Conservation (phyloP, 495 filamentous ascomycete species). For the Neurospora terricola region DNA sequence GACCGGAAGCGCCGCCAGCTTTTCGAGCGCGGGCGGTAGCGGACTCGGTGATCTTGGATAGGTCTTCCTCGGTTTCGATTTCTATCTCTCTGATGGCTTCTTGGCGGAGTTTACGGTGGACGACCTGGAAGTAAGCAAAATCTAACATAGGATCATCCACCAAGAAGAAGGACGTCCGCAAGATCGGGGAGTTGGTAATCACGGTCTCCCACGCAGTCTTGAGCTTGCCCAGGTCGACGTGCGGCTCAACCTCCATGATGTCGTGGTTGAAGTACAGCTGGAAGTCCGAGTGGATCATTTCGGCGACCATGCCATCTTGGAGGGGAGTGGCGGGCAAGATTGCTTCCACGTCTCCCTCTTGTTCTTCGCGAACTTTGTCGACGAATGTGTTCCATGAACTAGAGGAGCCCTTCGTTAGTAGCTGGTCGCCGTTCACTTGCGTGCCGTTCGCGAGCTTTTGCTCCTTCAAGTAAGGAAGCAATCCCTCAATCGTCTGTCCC, state of each 20-base stretch:
- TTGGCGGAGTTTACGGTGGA: slow-evolving; percentile 26
- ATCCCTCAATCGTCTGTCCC: slow-evolving; percentile 45
- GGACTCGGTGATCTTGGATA: slow-evolving; percentile 16
- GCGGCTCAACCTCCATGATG: slow-evolving; percentile 41
- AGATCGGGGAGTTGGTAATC: slow-evolving; percentile 51
- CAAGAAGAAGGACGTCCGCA: slow-evolving; percentile 62
- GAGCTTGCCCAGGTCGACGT: slow-evolving; percentile 42
- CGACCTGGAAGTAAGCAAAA: slow-evolving; percentile 54
- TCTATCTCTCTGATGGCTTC: slow-evolving; percentile 2
- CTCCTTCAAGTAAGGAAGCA: not conserved
- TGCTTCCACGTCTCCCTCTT: slow-evolving; percentile 28
- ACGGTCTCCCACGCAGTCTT: slow-evolving; percentile 51
- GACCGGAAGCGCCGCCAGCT: slow-evolving; percentile 11
- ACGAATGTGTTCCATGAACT: not conserved
- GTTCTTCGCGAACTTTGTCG: slow-evolving; percentile 2
- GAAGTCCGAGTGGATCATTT: slow-evolving; percentile 58
- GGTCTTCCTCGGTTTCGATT: slow-evolving; percentile 13
- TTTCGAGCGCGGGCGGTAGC: slow-evolving; percentile 21
- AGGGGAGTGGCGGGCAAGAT: slow-evolving; percentile 60
- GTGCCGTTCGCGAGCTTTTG: not conserved
- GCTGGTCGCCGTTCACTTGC: not conserved
- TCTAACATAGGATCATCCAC: slow-evolving; percentile 46
- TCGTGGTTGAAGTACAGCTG: slow-evolving; percentile 74
- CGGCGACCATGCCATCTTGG: slow-evolving; percentile 73
- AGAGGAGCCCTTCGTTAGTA: not conserved